Base-by-base conservation (phyloP, 176 grass and related monocot species). In the Oryza punctata region DNA sequence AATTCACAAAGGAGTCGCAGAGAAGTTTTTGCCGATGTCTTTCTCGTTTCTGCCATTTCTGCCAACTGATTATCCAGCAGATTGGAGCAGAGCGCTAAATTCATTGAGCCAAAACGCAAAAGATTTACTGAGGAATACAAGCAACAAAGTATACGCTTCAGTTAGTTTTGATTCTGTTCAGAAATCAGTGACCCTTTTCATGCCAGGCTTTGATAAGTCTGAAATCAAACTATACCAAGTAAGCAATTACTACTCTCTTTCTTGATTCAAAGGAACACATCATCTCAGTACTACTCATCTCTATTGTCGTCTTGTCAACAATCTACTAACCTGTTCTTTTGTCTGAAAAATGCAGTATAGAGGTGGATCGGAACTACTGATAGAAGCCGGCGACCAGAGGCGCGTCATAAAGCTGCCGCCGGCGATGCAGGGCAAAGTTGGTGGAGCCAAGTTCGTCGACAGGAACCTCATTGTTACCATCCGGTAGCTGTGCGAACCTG, bases 201-300 rank as follows among this genome's bases (percentile, higher is more conserved):
- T 98, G 91, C 91, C 96, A 33, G 96, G 93, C 18, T 98, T 98
- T 87, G 91, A 94, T 33, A 98, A 98, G 35, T 90, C 96, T 63
- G 93, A 95, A 66, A 92, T 98, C 77, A 92, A 98, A 78, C 77
- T 98, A 75, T 98, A 90, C 73, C 93, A 95, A 82, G 93, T 95
- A 91, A 74, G 85, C 66, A 24, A 65, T 33, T 69, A 13, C 44
- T 75, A 8, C 41, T 43, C 12, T 71, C 7, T 71, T 19, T 71
- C 19, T 54, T 60, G 54, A 23, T 5, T 10, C 54, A 23, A 60
- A 60, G 54, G 19, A 60, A 7, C 50, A 54, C 5, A 5, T 54
- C 16, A 54, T 54, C 50, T 0, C 16, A 52, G 49, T 52, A 1
- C 49, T 52, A 19, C 16, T 54, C 50, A 6, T 35, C 33, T 35